These are phyloP conservation scores for Quercus rubra DNA, from an alignment of 306 rosid genomes.

Conservation along the genomic window DNA sequence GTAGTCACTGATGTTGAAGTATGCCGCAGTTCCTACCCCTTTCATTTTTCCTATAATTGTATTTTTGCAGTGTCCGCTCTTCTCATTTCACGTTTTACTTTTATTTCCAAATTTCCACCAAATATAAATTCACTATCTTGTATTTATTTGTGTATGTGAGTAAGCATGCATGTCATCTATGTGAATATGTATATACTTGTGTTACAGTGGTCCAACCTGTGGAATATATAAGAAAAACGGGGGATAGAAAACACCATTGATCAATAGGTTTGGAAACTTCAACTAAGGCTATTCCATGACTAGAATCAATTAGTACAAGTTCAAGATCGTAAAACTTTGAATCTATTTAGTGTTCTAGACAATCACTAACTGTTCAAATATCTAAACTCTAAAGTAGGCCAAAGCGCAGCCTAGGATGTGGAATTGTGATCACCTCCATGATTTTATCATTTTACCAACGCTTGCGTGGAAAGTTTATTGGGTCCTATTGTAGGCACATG, in stretches of 20 bases:
- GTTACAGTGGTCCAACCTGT: neutral
- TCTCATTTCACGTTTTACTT: neutral
- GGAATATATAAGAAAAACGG: neutral
- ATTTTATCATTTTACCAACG: neutral
- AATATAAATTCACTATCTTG: neutral
- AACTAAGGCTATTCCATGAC: neutral
- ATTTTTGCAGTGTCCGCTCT: neutral
- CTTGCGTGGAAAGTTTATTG: neutral
- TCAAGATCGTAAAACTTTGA: neutral
- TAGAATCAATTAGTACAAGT: neutral
- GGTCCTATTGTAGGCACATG: neutral
- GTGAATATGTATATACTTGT: neutral
- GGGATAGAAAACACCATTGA: neutral
- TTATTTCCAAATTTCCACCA: neutral
- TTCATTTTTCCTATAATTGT: neutral
- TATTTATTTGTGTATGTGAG: neutral
- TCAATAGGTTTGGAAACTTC: neutral
- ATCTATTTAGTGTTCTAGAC: too few relatives aligned
- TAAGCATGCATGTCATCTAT: neutral
- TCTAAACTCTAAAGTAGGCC: neutral
- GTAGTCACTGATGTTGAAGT: constrained; percentile 88
- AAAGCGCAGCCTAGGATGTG: neutral
- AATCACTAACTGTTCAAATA: neutral
- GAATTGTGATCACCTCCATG: neutral
- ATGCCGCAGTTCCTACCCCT: constrained; percentile 26